Conservation (phyloP, 352 stramenopile genomes). For the Thraustotheca clavata region DNA sequence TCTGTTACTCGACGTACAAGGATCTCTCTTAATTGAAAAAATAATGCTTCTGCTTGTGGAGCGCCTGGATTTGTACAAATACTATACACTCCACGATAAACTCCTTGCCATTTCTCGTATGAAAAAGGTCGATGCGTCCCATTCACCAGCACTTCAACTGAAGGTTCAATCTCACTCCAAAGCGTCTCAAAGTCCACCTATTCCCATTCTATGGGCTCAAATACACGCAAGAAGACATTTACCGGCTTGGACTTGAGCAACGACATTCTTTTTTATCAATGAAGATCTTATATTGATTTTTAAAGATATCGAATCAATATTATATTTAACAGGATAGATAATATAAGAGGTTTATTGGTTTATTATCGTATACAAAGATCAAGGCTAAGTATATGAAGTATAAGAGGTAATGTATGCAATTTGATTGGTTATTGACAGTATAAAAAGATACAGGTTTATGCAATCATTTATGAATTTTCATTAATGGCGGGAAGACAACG, state of each 20-base stretch:
- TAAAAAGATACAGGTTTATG: too few relatives aligned
- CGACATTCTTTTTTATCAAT: conserved; percentile 36
- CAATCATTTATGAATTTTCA: too few relatives aligned
- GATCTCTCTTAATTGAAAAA: conserved; percentile 62
- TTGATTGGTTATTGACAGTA: too few relatives aligned
- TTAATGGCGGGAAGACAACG: neutral
- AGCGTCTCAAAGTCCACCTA: conserved; percentile 82
- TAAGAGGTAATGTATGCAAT: too few relatives aligned
- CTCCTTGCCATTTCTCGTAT: conserved; percentile 78
- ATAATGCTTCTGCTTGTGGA: conserved; percentile 74
- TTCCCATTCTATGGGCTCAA: neutral
- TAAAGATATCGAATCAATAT: neutral
- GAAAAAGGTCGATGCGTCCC: conserved; percentile 54
- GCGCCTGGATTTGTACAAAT: conserved; percentile 79
- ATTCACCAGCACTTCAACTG: conserved; percentile 65
- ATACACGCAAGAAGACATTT: conserved; percentile 1
- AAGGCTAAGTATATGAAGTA: neutral
- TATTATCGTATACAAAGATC: too few relatives aligned
- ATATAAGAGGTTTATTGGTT: too few relatives aligned
- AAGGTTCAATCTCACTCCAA: conserved; percentile 73
- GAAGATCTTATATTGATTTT: neutral
- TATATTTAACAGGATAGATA: too few relatives aligned
- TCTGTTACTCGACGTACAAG: conserved; percentile 58
- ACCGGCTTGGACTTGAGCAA: conserved; percentile 74
- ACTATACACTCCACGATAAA: conserved; percentile 85